Evolutionary conservation across 805 yeast genomes (phyloP).

Genomic region (Monosporozyma servazzii): DNA sequence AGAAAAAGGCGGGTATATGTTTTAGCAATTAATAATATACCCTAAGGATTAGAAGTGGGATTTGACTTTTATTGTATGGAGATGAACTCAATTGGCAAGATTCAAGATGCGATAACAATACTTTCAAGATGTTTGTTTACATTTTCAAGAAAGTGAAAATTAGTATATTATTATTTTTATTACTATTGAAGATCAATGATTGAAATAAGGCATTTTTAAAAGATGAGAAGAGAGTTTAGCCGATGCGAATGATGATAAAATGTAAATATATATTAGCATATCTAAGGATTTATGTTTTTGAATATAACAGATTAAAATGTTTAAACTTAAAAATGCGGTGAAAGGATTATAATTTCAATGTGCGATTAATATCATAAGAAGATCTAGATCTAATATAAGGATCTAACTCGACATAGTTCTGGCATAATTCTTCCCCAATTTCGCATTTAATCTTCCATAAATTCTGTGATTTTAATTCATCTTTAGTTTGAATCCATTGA

Average conservation of each 20-base stretch:
- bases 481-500: slow-evolving; percentile 55
- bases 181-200: background rate
- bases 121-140: slow-evolving; percentile 1
- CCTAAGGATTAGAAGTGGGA: background rate
- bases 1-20: background rate
- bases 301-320: no score
- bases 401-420: slow-evolving; percentile 62
- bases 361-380: slow-evolving; percentile 69
- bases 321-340: background rate
- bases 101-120: background rate
- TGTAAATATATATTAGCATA: background rate
- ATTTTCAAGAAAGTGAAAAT: background rate
- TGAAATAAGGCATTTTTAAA: background rate
- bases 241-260: background rate
- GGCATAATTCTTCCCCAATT: slow-evolving; percentile 43
- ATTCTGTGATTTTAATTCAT: slow-evolving; percentile 38
- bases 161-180: no score
- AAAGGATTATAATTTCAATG: slow-evolving; percentile 21
- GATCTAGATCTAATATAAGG: slow-evolving; percentile 76
- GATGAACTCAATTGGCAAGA: no score
- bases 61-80: background rate
- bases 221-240: background rate
- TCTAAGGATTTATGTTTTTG: no score
- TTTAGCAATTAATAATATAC: no score
- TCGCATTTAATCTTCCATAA: slow-evolving; percentile 46